Evolutionary conservation across 1,284 basidiomycete genomes (phyloP), one percentile per base, ranked within the genome.

Genomic region (Ustilago crameri): DNA sequence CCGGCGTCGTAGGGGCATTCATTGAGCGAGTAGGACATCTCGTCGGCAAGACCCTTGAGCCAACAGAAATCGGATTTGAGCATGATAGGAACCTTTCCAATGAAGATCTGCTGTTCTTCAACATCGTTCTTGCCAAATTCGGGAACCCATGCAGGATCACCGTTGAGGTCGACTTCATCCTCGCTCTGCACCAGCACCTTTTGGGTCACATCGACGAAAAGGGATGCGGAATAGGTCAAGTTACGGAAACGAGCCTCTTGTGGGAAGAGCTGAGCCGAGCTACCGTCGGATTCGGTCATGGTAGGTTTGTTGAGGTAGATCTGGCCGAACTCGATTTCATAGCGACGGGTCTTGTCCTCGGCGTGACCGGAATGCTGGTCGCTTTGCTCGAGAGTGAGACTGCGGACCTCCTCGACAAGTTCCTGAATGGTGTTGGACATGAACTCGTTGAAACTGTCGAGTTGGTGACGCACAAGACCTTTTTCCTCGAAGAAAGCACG

Each of bases 341-440:
- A 98, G 67, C 95, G 92, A 77, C 93, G 89, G 20, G 89, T 84
- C 87, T 85, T 87, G 79, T 80, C 80, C 47, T 79, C 81, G 24
- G 76, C 79, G 14, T 76, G 65, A 32, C 78, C 94, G 3, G 93
- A 92, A 84, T 96, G 93, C 85, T 98, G 95, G 82, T 93, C 91
- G 60, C 91, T 91, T 85, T 98, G 95, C 85, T 98, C 95, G 51
- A 99, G 87, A 64, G 95, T 95, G 80, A 99, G 89, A 78, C 93
- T 92, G 32, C 90, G 87, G 75, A 93, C 93, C 85, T 99, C 96
- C 82, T 98, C 95, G 34, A 99, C 95, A 32, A 99, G 88, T 84
- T 98, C 95, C 85, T 98, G 95, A 92, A 99, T 97, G n/a, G 95
- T 98, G 82, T 97, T 98, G 84, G 95, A 93, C 48, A 99, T 93